Evolutionary conservation across 495 filamentous ascomycete genomes (phyloP).

Genomic region (Talaromyces nanjingensis): DNA sequence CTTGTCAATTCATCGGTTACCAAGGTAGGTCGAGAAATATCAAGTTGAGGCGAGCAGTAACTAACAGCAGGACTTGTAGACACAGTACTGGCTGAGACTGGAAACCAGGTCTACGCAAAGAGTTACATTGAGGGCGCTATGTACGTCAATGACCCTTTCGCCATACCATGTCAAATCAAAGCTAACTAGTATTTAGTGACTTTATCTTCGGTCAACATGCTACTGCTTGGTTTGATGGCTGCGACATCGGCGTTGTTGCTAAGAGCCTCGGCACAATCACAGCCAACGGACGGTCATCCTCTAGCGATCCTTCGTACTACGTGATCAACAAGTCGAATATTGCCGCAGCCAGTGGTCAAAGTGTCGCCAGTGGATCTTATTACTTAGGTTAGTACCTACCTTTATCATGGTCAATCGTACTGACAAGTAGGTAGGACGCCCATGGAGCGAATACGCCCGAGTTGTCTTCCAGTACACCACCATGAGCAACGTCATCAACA

Average conservation of each 20-base stretch:
- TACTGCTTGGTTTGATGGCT: slow-evolving; percentile 54
- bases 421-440: slow-evolving; percentile 31
- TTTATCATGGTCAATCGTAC: not conserved
- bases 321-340: slow-evolving; percentile 54
- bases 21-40: slow-evolving; percentile 25
- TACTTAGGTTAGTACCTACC: slow-evolving; percentile 37
- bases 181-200: slow-evolving; percentile 25
- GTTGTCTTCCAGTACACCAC: slow-evolving; percentile 55
- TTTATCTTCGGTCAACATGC: slow-evolving; percentile 62
- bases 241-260: slow-evolving; percentile 46
- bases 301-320: slow-evolving; percentile 48
- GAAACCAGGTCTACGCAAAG: slow-evolving; percentile 49
- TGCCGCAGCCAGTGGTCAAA: slow-evolving; percentile 37
- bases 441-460: slow-evolving; percentile 54
- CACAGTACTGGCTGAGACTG: slow-evolving; percentile 52
- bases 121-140: slow-evolving; percentile 53
- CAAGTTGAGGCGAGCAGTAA: not conserved
- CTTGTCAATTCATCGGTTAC: slow-evolving; percentile 46
- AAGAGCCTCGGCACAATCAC: slow-evolving; percentile 46
- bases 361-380: slow-evolving; percentile 41
- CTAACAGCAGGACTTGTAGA: slow-evolving; percentile 21
- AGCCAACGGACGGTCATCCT: slow-evolving; percentile 50
- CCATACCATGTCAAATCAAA: not conserved
- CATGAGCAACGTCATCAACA: slow-evolving; percentile 51
- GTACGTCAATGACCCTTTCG: not conserved